These are phyloP conservation scores for Papiliotrema fonsecae DNA, from an alignment of 1,284 basidiomycete species.

Conservation along the genomic window DNA sequence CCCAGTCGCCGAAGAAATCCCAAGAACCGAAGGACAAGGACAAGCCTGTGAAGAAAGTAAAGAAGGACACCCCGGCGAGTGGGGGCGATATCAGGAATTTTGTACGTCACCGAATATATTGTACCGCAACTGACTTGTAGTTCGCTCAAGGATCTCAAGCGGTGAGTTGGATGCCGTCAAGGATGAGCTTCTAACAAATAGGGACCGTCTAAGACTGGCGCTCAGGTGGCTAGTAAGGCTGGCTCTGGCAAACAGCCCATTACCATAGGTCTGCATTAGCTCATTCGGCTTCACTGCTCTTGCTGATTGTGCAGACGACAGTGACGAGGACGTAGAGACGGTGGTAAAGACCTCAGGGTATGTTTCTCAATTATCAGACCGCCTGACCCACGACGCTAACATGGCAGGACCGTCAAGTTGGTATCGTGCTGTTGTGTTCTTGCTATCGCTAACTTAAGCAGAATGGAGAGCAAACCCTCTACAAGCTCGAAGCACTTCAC, in stretches of 20 bases:
- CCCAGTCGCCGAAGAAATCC: constrained; percentile 13
- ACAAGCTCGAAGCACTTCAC: constrained; percentile 35
- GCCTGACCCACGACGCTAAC: too few relatives aligned
- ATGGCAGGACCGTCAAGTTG: background rate
- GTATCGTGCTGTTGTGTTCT: background rate
- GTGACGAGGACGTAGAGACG: constrained; percentile 33
- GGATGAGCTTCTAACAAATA: background rate
- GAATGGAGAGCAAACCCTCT: too few relatives aligned
- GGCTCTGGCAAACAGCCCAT: constrained; percentile 33
- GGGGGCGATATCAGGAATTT: constrained; percentile 27
- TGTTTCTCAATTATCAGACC: too few relatives aligned
- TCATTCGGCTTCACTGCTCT: background rate
- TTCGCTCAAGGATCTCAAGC: constrained; percentile 10
- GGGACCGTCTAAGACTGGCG: constrained; percentile 8
- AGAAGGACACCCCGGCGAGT: constrained; percentile 7
- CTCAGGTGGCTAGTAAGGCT: constrained; percentile 2
- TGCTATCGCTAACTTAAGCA: background rate
- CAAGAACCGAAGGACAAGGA: background rate
- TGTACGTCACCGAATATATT: constrained; percentile 12
- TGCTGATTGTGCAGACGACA: constrained; percentile 25
- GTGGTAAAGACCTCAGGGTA: constrained; percentile 14
- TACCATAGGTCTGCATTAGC: constrained; percentile 22
- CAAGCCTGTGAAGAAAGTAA: constrained; percentile 8
- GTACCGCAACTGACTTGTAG: constrained; percentile 1
- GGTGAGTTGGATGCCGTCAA: constrained; percentile 8